Conservation (phyloP, 2,329 filamentous ascomycete genomes). For the Talaromyces albobiverticillius region DNA sequence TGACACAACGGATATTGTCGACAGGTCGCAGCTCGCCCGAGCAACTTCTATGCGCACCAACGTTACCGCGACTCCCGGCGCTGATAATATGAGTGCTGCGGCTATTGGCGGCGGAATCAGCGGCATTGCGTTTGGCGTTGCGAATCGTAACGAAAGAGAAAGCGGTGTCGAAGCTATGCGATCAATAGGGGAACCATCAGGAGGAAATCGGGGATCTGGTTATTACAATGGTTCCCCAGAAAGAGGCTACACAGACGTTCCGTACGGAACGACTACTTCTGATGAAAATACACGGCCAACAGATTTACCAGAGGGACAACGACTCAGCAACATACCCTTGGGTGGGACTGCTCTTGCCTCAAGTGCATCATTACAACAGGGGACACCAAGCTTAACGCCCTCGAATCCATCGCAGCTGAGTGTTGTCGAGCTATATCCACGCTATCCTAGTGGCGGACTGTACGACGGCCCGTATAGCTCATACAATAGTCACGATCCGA, state of each 20-base stretch:
- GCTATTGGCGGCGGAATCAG: constrained; percentile 64
- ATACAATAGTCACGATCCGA: constrained; percentile 45
- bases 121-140: constrained; percentile 64
- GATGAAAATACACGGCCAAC: neutral
- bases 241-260: constrained; percentile 30
- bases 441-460: constrained; percentile 35
- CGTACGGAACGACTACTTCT: constrained; percentile 29
- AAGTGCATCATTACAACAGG: constrained; percentile 30
- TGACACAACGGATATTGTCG: constrained; percentile 1
- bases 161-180: constrained; percentile 64
- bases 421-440: constrained; percentile 43
- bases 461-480: constrained; percentile 61
- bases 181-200: constrained; percentile 31
- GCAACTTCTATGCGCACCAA: constrained; percentile 31
- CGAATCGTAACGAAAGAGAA: constrained; percentile 62
- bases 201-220: neutral
- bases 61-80: constrained; percentile 55
- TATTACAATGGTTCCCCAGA: constrained; percentile 12
- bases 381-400: constrained; percentile 28
- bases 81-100: constrained; percentile 64
- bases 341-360: constrained; percentile 32
- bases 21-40: constrained; percentile 20
- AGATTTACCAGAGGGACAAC: neutral
- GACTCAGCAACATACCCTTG: constrained; percentile 14
- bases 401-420: constrained; percentile 46